phyloP scores from a whole-genome alignment of 305 asterid species.

The Solanum hybrid region DNA sequence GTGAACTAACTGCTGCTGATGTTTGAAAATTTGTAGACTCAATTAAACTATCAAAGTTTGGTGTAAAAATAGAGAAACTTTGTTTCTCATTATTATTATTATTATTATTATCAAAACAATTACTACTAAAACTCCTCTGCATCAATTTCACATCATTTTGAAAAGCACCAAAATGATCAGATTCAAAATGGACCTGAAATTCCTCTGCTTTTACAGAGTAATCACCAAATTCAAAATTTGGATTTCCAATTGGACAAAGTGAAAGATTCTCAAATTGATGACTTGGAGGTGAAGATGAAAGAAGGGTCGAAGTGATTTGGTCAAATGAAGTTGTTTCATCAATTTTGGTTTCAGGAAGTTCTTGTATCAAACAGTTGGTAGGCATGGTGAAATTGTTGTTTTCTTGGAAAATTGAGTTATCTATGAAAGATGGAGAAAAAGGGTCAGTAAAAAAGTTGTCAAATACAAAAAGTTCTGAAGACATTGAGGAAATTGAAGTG shows the following conservation, averaged over 20 bases:
- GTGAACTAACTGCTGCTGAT: conserved; percentile 24
- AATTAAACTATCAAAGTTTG: conserved; percentile 32
- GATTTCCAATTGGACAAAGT: conserved; percentile 12
- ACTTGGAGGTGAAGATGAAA: conserved; percentile 57
- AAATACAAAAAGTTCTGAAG: conserved; percentile 53
- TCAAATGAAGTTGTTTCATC: conserved; percentile 21
- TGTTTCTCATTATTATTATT: conserved; percentile 6
- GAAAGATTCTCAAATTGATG: conserved; percentile 44
- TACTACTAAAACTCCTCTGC: conserved; percentile 73
- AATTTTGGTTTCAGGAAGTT: conserved; percentile 2
- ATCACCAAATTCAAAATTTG: conserved; percentile 13
- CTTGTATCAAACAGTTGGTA: conserved; percentile 13
- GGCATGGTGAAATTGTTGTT: neutral
- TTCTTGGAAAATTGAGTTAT: conserved; percentile 21
- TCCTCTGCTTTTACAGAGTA: conserved; percentile 40
- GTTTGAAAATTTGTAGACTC: conserved; percentile 35
- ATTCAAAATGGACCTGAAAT: conserved; percentile 21
- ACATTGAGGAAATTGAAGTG: conserved; percentile 24
- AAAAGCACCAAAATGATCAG: conserved; percentile 6
- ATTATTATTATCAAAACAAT: conserved; percentile 31
- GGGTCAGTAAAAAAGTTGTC: conserved; percentile 59
- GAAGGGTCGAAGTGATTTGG: conserved; percentile 30
- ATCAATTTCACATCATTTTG: conserved; percentile 44
- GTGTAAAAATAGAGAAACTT: conserved; percentile 23
- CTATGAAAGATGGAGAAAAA: conserved; percentile 30